Conservation (phyloP, 805 yeast genomes). For the Naumovozyma castellii region DNA sequence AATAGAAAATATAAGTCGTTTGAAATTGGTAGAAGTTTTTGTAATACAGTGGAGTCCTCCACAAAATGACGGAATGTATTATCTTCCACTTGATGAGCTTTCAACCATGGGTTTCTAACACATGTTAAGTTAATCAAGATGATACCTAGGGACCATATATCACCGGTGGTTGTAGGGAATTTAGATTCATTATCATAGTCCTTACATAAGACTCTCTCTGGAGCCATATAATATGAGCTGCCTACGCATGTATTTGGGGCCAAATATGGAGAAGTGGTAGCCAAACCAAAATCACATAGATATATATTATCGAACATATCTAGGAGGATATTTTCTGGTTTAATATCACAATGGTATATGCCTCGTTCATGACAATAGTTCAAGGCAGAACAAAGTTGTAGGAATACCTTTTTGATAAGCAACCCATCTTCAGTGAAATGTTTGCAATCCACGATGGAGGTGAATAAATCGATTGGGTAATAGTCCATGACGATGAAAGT, state of each 20-base stretch:
- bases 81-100: constrained; percentile 55
- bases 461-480: constrained; percentile 76
- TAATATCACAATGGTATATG: constrained; percentile 88
- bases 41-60: constrained; percentile 44
- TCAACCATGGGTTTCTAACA: constrained; percentile 84
- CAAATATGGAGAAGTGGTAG: constrained; percentile 49
- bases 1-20: constrained; percentile 48
- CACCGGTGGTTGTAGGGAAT: constrained; percentile 65
- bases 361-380: constrained; percentile 72
- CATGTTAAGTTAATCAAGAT: constrained; percentile 72
- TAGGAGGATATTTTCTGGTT: constrained; percentile 88
- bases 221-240: constrained; percentile 86
- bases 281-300: constrained; percentile 84
- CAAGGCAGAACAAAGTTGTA: constrained; percentile 76
- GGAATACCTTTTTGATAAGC: constrained; percentile 47
- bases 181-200: constrained; percentile 9
- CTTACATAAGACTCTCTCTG: constrained; percentile 47
- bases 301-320: constrained; percentile 45
- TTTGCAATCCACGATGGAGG: constrained; percentile 69
- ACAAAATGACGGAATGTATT: constrained; percentile 57
- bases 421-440: constrained; percentile 46
- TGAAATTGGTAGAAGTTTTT: constrained; percentile 66
- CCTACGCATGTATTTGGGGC: constrained; percentile 76
- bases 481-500: constrained; percentile 76
- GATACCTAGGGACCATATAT: constrained; percentile 80